A percentile compares a stretch with the other conserved stretches of the same genome.
These are phyloP conservation scores for Ustilago xerochloae DNA, from an alignment of 1,284 basidiomycete species.

Conservation along the genomic window DNA sequence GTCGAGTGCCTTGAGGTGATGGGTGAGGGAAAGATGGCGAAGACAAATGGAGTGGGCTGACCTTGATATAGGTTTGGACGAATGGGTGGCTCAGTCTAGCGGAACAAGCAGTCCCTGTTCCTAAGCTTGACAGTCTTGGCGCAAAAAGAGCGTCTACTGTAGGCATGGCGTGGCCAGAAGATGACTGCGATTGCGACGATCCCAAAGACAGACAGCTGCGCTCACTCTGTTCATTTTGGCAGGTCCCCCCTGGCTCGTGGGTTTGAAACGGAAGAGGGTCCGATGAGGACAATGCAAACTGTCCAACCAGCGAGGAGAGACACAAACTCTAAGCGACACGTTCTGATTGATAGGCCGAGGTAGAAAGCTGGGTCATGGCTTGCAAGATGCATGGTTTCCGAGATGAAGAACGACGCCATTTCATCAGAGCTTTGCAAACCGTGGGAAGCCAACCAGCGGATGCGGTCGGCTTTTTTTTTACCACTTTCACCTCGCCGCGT, in stretches of 20 bases:
- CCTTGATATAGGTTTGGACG: slow-evolving; percentile 25
- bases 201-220: neutral
- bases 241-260: neutral
- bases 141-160: too few species aligned
- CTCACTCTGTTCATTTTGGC: neutral
- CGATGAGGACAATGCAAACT: neutral
- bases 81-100: slow-evolving; percentile 5
- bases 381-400: neutral
- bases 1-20: slow-evolving; percentile 2
- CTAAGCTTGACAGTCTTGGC: neutral
- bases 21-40: neutral
- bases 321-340: slow-evolving; percentile 26
- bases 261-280: slow-evolving; percentile 1
- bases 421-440: neutral
- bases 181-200: neutral
- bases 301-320: slow-evolving; percentile 24
- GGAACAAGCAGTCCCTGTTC: neutral
- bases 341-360: slow-evolving; percentile 30
- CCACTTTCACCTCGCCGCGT: neutral
- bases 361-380: slow-evolving; percentile 19
- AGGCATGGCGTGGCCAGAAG: neutral
- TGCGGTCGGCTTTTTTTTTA: slow-evolving; percentile 8
- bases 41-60: neutral
- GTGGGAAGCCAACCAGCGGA: slow-evolving; percentile 10
- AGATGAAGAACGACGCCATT: neutral